These are phyloP conservation scores for Paramarasmius palmivorus DNA, from an alignment of 1,284 basidiomycete species.

Conservation along the genomic window DNA sequence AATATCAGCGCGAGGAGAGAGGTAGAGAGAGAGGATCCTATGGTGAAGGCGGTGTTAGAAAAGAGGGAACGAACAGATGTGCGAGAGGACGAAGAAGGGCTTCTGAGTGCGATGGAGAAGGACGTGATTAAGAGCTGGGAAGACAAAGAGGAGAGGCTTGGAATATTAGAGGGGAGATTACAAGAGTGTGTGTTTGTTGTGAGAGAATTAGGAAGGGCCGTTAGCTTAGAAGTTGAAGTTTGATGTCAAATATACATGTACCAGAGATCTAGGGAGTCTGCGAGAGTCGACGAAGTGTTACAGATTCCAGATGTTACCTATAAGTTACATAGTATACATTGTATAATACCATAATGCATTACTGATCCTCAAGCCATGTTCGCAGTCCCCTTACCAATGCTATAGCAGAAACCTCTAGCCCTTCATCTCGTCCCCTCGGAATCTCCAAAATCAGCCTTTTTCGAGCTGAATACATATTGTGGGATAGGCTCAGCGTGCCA, in stretches of 20 bases:
- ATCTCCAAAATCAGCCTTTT: conserved; percentile 63
- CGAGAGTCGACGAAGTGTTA: too few relatives aligned
- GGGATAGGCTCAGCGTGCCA: conserved; percentile 17
- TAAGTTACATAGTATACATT: too few relatives aligned
- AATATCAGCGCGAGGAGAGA: conserved; percentile 77
- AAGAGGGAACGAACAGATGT: conserved; percentile 84
- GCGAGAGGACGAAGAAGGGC: conserved; percentile 58
- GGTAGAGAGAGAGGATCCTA: conserved; percentile 67
- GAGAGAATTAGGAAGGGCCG: conserved; percentile 59
- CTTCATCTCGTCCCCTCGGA: conserved; percentile 28
- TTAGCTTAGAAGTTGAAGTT: too few relatives aligned
- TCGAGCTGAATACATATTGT: conserved; percentile 25
- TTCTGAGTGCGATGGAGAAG: conserved; percentile 72
- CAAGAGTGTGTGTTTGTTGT: conserved; percentile 86
- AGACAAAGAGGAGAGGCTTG: conserved; percentile 68
- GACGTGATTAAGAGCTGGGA: conserved; percentile 70
- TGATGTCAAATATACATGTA: too few relatives aligned
- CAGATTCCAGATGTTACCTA: too few relatives aligned
- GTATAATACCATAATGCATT: too few relatives aligned
- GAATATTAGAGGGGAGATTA: conserved; percentile 76
- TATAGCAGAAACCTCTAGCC: conserved; percentile 9
- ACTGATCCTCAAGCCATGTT: conserved; percentile 9
- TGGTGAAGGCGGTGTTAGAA: conserved; percentile 69
- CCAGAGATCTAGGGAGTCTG: too few relatives aligned
- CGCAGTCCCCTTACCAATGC: conserved; percentile 9